Evolutionary conservation across 208 protist species (phyloP).

Genomic region (Angomonas deanei): DNA sequence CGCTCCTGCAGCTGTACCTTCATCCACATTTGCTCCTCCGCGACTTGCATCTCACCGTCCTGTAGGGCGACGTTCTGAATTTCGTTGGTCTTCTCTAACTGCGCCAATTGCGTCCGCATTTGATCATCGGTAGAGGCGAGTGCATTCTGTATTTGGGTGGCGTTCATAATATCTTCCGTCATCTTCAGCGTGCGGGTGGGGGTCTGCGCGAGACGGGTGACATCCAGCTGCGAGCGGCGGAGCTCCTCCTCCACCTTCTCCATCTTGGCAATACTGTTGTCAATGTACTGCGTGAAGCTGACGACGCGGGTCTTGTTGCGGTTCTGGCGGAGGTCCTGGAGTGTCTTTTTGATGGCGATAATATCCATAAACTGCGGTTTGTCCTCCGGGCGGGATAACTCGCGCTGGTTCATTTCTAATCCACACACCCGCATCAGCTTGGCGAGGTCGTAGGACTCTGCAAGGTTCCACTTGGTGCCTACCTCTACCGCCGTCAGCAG

Average conservation of each 20-base stretch:
- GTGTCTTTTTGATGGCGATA: constrained; percentile 70
- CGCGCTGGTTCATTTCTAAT: constrained; percentile 74
- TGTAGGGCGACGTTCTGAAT: constrained; percentile 77
- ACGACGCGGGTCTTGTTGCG: constrained; percentile 79
- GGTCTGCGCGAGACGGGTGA: constrained; percentile 63
- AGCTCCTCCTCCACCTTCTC: constrained; percentile 78
- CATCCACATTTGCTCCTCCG: constrained; percentile 81
- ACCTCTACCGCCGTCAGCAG: constrained; percentile 61
- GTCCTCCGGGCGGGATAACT: constrained; percentile 78
- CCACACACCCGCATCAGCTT: constrained; percentile 69
- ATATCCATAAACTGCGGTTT: constrained; percentile 83
- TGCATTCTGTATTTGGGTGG: constrained; percentile 66
- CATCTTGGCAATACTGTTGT: constrained; percentile 73
- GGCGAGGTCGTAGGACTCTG: constrained; percentile 72
- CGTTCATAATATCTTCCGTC: constrained; percentile 79
- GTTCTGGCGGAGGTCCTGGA: constrained; percentile 74
- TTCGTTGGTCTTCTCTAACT: constrained; percentile 74
- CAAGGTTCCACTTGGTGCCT: constrained; percentile 81
- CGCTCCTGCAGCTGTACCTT: constrained; percentile 80
- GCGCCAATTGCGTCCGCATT: constrained; percentile 71
- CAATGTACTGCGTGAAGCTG: constrained; percentile 71
- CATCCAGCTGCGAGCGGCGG: constrained; percentile 54
- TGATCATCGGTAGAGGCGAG: constrained; percentile 72
- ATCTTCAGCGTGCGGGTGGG: constrained; percentile 61
- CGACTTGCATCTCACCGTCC: constrained; percentile 81